These are phyloP conservation scores for Boletus reticulatus DNA, from an alignment of 768 basidiomycete genomes.

Conservation along the genomic window DNA sequence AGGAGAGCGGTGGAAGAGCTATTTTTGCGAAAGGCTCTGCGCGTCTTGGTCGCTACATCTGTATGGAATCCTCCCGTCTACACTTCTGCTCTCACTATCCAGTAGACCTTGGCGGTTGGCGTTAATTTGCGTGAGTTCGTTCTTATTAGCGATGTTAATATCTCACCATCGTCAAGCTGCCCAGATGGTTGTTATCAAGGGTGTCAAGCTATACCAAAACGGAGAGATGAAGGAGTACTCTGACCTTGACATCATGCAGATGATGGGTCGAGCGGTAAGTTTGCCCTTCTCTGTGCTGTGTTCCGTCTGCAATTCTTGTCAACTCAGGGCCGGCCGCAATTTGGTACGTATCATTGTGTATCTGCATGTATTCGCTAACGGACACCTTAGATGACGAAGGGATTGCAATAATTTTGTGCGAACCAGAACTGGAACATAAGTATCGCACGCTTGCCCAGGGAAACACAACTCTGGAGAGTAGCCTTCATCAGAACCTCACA, in stretches of 20 bases:
- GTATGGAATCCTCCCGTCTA: constrained; percentile 40
- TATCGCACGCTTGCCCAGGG: constrained; percentile 70
- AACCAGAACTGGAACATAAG: constrained; percentile 65
- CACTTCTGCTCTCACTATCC: constrained; percentile 4
- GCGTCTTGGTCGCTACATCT: constrained; percentile 79
- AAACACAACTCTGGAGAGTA: constrained; percentile 79
- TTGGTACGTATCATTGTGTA: constrained; percentile 46
- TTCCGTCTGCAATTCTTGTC: not conserved
- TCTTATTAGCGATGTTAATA: not conserved
- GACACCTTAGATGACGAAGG: constrained; percentile 68
- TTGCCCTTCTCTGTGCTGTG: not conserved
- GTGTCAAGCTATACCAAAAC: constrained; percentile 78
- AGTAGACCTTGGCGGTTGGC: constrained; percentile 90
- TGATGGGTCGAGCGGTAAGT: constrained; percentile 90
- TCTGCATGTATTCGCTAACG: not conserved
- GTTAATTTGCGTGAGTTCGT: constrained; percentile 81
- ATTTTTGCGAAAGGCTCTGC: constrained; percentile 61
- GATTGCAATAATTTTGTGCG: constrained; percentile 80
- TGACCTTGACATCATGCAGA: constrained; percentile 92
- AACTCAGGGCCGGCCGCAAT: constrained; percentile 82
- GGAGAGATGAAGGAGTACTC: constrained; percentile 75
- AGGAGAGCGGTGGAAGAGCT: constrained; percentile 70
- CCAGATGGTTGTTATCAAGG: constrained; percentile 91
- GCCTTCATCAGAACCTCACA: constrained; percentile 73
- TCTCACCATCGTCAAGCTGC: constrained; percentile 54